Conservation (phyloP, 352 stramenopile genomes). For the Phytophthora quininea region DNA sequence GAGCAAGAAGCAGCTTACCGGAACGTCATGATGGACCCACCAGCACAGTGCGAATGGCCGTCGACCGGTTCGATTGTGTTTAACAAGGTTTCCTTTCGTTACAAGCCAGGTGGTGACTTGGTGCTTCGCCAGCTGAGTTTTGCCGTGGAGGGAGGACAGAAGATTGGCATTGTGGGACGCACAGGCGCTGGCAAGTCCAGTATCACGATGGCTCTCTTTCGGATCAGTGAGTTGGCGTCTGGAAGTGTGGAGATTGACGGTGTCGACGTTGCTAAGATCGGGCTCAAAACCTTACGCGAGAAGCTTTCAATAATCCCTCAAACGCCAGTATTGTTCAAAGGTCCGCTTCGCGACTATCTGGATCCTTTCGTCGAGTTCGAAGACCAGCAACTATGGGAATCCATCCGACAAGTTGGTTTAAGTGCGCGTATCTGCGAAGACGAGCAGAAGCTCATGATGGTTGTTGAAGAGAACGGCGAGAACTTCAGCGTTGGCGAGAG, state of each 20-base stretch:
- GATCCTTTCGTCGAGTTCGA: slow-evolving; percentile 89
- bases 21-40: slow-evolving; percentile 32
- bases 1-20: slow-evolving; percentile 35
- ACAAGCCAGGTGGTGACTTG: slow-evolving; percentile 64
- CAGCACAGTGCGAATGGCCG: slow-evolving; percentile 72
- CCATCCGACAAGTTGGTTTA: slow-evolving; percentile 49
- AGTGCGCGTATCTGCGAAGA: slow-evolving; percentile 56
- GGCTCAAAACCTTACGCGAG: slow-evolving; percentile 70
- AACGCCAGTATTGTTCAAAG: slow-evolving; percentile 92
- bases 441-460: slow-evolving; percentile 63
- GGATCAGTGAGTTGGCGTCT: slow-evolving; percentile 79
- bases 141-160: slow-evolving; percentile 62
- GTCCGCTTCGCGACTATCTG: slow-evolving; percentile 89
- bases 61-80: slow-evolving; percentile 76
- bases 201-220: slow-evolving; percentile 33
- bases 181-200: slow-evolving; percentile 28
- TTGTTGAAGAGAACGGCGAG: slow-evolving; percentile 91
- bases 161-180: slow-evolving; percentile 24
- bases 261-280: slow-evolving; percentile 72
- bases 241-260: slow-evolving; percentile 88
- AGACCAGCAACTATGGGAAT: slow-evolving; percentile 68
- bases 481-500: slow-evolving; percentile 95
- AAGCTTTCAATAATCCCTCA: slow-evolving; percentile 93
- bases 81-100: slow-evolving; percentile 85
- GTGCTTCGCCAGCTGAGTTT: slow-evolving; percentile 83